phyloP scores from a whole-genome alignment of 1,284 basidiomycete genomes.

The Fomitopsis betulina region DNA sequence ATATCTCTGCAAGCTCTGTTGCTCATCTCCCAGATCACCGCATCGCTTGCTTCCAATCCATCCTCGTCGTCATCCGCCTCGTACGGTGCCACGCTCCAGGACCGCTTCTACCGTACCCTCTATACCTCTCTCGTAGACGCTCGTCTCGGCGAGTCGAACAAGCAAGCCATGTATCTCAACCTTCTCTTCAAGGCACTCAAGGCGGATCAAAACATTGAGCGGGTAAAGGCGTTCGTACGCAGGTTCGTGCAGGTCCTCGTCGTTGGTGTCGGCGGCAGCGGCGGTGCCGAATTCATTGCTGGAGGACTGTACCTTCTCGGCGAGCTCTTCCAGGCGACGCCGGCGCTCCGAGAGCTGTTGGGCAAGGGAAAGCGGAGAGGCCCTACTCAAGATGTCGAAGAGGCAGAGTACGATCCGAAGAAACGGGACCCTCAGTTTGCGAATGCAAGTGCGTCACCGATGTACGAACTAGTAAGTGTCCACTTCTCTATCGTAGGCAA shows the following conservation, averaged over 20 bases:
- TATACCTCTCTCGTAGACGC: conserved; percentile 88
- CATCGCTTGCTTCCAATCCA: conserved; percentile 39
- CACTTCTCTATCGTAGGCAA: neutral
- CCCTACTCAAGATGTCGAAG: conserved; percentile 30
- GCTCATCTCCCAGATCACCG: conserved; percentile 84
- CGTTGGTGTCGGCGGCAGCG: conserved; percentile 56
- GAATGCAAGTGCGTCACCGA: conserved; percentile 74
- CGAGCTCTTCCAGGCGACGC: conserved; percentile 76
- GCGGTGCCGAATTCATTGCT: conserved; percentile 86
- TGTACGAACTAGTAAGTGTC: conserved; percentile 82
- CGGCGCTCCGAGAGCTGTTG: conserved; percentile 69
- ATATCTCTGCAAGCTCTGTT: conserved; percentile 93
- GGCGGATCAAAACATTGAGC: conserved; percentile 60
- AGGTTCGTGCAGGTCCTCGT: conserved; percentile 84
- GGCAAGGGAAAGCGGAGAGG: conserved; percentile 31
- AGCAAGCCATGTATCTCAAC: conserved; percentile 98
- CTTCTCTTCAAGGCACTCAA: conserved; percentile 92
- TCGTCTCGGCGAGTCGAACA: conserved; percentile 80
- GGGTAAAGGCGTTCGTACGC: conserved; percentile 83
- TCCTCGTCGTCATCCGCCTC: conserved; percentile 30
- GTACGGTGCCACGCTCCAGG: conserved; percentile 52
- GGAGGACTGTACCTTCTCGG: conserved; percentile 80
- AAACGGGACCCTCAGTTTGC: conserved; percentile 93
- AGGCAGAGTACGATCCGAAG: conserved; percentile 72
- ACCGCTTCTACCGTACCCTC: conserved; percentile 89